A percentile compares a stretch with the other conserved stretches of the same genome.
These are phyloP conservation scores for Naematelia aurantialba DNA, from an alignment of 768 basidiomycete species.

Conservation along the genomic window DNA sequence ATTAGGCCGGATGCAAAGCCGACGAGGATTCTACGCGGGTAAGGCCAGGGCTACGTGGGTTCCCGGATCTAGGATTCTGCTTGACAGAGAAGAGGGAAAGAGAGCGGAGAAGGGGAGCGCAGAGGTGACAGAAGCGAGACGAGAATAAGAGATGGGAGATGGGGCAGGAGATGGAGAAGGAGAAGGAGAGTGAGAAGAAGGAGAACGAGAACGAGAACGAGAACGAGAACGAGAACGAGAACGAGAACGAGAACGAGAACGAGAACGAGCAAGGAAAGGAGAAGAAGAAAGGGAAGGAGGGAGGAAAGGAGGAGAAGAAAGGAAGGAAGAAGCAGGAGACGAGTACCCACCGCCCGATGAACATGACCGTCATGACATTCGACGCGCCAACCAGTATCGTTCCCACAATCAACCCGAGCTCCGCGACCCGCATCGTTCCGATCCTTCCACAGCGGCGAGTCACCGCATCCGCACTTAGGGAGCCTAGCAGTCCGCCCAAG, in stretches of 20 bases:
- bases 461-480: slow-evolving; percentile 17
- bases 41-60: too few species aligned
- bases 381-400: slow-evolving; percentile 12
- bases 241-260: background rate
- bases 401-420: slow-evolving; percentile 8
- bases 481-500: slow-evolving; percentile 74
- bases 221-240: too few species aligned
- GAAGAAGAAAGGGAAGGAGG: background rate
- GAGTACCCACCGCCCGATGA: slow-evolving; percentile 18
- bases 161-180: too few species aligned
- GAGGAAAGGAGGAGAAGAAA: background rate
- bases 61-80: too few species aligned
- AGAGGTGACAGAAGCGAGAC: too few species aligned
- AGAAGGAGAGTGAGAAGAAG: too few species aligned
- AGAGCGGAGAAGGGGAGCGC: too few species aligned
- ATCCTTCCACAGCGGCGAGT: slow-evolving; percentile 18
- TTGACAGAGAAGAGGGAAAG: too few species aligned
- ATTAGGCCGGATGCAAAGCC: slow-evolving; percentile 40
- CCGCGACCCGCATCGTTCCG: slow-evolving; percentile 15
- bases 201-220: too few species aligned
- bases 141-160: too few species aligned
- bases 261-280: background rate
- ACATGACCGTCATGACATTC: slow-evolving; percentile 11
- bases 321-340: background rate
- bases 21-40: slow-evolving; percentile 27